A percentile compares a stretch with the other conserved stretches of the same genome.
Evolutionary conservation across 805 yeast species (phyloP).

Genomic region (Suhomyces faveliae): DNA sequence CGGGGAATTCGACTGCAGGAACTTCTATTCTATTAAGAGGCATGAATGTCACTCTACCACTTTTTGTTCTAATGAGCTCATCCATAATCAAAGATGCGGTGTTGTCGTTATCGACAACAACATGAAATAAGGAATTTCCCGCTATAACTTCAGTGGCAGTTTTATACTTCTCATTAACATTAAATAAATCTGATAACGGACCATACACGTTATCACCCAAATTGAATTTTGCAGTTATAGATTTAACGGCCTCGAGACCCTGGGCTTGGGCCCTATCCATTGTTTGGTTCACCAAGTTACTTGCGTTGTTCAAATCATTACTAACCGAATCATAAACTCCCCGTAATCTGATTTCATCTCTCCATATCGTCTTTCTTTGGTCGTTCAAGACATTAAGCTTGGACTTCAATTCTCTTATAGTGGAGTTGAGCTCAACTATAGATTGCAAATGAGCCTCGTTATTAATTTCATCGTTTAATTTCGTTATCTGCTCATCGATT

Average conservation of each 20-base stretch:
- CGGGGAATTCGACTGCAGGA: constrained; percentile 55
- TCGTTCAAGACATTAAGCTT: constrained; percentile 52
- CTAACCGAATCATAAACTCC: constrained; percentile 55
- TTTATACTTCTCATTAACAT: constrained; percentile 77
- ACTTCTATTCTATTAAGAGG: constrained; percentile 69
- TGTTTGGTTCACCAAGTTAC: constrained; percentile 62
- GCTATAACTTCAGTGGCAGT: constrained; percentile 88
- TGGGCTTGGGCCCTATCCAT: constrained; percentile 69
- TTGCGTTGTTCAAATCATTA: constrained; percentile 56
- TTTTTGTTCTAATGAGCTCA: constrained; percentile 62
- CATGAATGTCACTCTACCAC: constrained; percentile 88
- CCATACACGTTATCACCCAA: constrained; percentile 70
- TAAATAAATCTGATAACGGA: constrained; percentile 78
- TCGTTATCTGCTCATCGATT: constrained; percentile 8
- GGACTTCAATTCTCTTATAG: constrained; percentile 41
- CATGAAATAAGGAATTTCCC: constrained; percentile 80
- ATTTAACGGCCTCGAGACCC: constrained; percentile 68
- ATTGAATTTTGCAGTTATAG: constrained; percentile 59
- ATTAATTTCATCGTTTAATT: constrained; percentile 25
- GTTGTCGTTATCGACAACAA: constrained; percentile 84
- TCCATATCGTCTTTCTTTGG: constrained; percentile 70
- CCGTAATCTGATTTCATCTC: constrained; percentile 67
- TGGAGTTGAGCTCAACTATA: constrained; percentile 22
- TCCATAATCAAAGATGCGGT: constrained; percentile 81
- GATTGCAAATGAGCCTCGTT: constrained; percentile 9